Conservation (phyloP, 176 grass and related monocot species). For the Echinochloa phyllopogon region DNA sequence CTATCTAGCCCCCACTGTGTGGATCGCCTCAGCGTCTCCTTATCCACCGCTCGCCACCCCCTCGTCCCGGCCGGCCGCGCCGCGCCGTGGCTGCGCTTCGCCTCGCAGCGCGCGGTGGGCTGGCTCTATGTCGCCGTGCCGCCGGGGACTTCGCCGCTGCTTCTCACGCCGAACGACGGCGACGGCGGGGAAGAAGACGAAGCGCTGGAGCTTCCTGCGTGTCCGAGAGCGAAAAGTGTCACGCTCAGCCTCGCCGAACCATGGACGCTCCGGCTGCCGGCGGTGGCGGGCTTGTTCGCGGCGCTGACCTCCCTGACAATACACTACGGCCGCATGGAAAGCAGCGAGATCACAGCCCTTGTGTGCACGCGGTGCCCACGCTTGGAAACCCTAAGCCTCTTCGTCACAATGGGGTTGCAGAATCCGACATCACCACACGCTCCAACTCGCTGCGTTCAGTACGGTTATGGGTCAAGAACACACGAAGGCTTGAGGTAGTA, state of each 20-base stretch:
- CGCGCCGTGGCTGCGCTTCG: neutral
- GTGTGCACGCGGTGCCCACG: neutral
- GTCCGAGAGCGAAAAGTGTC: neutral
- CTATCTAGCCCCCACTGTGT: no score
- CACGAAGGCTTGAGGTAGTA: no score
- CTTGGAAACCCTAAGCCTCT: no score
- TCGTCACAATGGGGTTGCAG: no score
- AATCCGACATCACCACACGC: no score
- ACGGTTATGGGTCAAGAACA: no score
- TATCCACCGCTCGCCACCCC: no score
- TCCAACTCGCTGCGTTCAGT: no score
- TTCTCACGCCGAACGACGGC: no score
- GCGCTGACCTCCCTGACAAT: neutral
- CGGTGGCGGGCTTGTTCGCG: neutral
- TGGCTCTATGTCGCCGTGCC: neutral
- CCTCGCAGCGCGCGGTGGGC: neutral
- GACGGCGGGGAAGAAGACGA: fast-evolving
- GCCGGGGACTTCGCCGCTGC: no score
- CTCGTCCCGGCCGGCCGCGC: neutral
- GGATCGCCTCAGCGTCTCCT: no score
- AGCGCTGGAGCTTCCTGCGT: neutral
- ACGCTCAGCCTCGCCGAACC: neutral
- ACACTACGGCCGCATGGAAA: neutral
- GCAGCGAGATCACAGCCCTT: neutral
- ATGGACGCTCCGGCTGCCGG: neutral